Conservation (phyloP, 768 basidiomycete species). For the Chalciporus sphaerocephalus region DNA sequence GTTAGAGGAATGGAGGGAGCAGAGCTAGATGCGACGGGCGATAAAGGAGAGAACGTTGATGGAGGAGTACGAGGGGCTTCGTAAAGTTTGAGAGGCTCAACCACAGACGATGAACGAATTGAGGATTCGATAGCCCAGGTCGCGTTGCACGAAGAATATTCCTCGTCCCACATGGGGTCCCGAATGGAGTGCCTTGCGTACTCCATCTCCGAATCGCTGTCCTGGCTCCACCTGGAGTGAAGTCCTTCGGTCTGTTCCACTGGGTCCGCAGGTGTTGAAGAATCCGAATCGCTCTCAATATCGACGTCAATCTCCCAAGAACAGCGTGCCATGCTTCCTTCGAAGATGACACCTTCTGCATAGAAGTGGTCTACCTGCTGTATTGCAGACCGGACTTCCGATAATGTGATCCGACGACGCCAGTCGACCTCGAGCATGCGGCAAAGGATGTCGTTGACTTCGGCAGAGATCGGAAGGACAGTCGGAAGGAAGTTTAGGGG, state of each 20-base stretch:
- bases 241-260: slow-evolving; percentile 37
- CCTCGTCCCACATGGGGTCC: slow-evolving; percentile 32
- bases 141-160: slow-evolving; percentile 44
- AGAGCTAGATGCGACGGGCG: slow-evolving; percentile 36
- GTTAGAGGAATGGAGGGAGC: slow-evolving; percentile 52
- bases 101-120: slow-evolving; percentile 42
- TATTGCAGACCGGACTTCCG: slow-evolving; percentile 50
- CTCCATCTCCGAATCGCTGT: slow-evolving; percentile 35
- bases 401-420: slow-evolving; percentile 43
- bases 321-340: slow-evolving; percentile 75
- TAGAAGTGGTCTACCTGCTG: slow-evolving; percentile 62
- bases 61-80: slow-evolving; percentile 49
- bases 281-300: slow-evolving; percentile 57
- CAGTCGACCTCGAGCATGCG: slow-evolving; percentile 74
- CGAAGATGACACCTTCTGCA: slow-evolving; percentile 69
- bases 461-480: slow-evolving; percentile 74
- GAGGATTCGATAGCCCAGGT: slow-evolving; percentile 55
- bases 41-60: slow-evolving; percentile 47
- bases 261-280: slow-evolving; percentile 44
- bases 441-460: slow-evolving; percentile 69
- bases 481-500: slow-evolving; percentile 76
- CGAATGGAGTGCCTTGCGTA: slow-evolving; percentile 27
- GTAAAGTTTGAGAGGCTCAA: slow-evolving; percentile 38
- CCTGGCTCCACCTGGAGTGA: slow-evolving; percentile 60
- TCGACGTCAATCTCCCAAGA: slow-evolving; percentile 73